Base-by-base conservation (phyloP, 371 early-diverging fungal species). In the Amoeboaphelidium protococcarum region DNA sequence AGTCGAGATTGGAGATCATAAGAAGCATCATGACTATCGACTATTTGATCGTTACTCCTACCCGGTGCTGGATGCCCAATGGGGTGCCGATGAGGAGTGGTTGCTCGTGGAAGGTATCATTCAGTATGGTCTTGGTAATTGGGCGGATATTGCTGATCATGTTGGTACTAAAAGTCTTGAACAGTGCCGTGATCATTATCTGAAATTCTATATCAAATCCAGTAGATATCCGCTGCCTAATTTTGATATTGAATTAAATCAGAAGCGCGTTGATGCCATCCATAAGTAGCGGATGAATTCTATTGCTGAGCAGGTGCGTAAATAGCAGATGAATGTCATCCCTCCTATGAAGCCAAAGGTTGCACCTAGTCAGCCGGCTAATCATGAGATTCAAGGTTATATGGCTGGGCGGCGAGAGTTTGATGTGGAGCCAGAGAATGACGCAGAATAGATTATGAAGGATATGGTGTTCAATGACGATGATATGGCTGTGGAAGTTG, bases 401-500 rank as follows among this genome's bases (percentile, higher is more conserved):
- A 95, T 98, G 96, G 94, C 97, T 2, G 79, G 82, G 22, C 82
- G 99, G 41, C 61, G 73, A 37, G 99, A 99, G 60, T 99, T 97
- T 59, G 99, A 99, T 51, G 69, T 73, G 3, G 99, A 99, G 60
- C 72, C 76, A 54, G 89, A 88, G 42, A 89, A 96, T 56, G 97
- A 95, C 22, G 87, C 91, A 1, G 98, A 99, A 65, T 69, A 72
- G 24, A 55, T 63, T 24, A 78, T 99, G 45, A 92, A 88, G 56
- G 94, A 96, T 49, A 72, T 98, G 71, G 65, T 73, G 19, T 82
- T 94, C 55, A 73, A 72, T 42, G 85, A 84, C 23, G 47, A 80
- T 46, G 89, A 90, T 53, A 59, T 78, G 12, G 67, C 69, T 2
- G 85, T 87, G 45, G 91, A 90, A 54, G 70, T 71, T 26, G 87